These are phyloP conservation scores for Talaromyces liani DNA, from an alignment of 495 filamentous ascomycete genomes.

Conservation along the genomic window DNA sequence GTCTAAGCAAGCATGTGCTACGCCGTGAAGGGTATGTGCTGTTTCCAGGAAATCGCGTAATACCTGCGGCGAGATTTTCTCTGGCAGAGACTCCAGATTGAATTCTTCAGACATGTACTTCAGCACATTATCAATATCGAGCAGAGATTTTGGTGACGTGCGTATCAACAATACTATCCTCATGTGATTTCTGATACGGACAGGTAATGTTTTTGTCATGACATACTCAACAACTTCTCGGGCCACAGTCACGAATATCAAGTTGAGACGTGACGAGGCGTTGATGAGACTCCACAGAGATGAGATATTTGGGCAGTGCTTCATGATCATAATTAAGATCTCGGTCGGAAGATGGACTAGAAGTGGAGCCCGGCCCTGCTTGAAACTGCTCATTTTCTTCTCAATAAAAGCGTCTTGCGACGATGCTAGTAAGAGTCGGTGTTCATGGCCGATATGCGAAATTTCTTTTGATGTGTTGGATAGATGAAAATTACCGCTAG, in stretches of 20 bases:
- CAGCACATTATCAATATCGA: not conserved
- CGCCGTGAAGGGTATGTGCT: not conserved
- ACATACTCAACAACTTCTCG: not conserved
- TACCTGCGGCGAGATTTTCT: not conserved
- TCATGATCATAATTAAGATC: not conserved
- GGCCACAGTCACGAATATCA: not conserved
- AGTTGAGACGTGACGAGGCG: not conserved
- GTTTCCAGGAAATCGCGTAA: not conserved
- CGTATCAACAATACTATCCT: not conserved
- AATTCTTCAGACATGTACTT: not conserved
- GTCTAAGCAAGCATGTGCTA: not conserved
- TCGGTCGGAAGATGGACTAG: not conserved
- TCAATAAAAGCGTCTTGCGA: not conserved
- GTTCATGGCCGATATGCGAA: not conserved
- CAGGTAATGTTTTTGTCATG: not conserved
- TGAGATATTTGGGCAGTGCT: not conserved
- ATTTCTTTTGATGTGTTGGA: not conserved
- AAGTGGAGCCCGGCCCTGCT: not conserved
- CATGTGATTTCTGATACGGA: not conserved
- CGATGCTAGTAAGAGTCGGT: not conserved
- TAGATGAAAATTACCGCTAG: not conserved
- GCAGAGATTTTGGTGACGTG: not conserved
- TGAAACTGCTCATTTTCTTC: not conserved
- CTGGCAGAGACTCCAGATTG: not conserved
- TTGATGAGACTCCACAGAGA: constrained; percentile 1